Evolutionary conservation across 164 flowering plant species (phyloP).

Genomic region (Aristolochia californica): DNA sequence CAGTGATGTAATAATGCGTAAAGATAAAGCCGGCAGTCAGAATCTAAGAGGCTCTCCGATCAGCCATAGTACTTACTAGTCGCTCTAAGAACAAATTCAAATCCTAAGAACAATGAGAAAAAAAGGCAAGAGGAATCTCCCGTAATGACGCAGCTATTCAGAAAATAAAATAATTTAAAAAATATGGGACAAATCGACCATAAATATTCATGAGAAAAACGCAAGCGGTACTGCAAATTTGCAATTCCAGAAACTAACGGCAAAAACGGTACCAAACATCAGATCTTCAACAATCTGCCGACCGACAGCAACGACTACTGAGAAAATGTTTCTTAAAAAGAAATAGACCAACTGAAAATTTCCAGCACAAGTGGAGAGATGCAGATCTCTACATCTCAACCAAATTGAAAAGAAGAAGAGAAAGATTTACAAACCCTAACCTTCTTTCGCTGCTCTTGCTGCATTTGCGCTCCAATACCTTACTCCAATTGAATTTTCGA

Average conservation of each 20-base stretch:
- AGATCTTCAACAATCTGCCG: no score
- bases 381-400: not conserved
- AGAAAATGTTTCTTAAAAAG: not conserved
- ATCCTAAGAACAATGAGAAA: not conserved
- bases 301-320: not conserved
- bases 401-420: not conserved
- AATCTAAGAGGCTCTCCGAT: not conserved
- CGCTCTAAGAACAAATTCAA: not conserved
- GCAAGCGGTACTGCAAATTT: no score
- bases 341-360: not conserved
- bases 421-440: constrained; percentile 18
- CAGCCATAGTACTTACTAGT: not conserved
- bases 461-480: constrained; percentile 30
- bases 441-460: constrained; percentile 74
- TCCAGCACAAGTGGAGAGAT: not conserved
- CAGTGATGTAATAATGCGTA: not conserved
- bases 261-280: no score
- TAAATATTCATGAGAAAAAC: no score
- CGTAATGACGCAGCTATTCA: not conserved
- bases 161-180: no score
- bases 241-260: no score
- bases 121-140: not conserved
- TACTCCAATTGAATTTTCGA: not conserved
- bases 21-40: not conserved
- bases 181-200: no score